Evolutionary conservation across 257 asterid genomes (phyloP).

Genomic region (Solanum virginianum): DNA sequence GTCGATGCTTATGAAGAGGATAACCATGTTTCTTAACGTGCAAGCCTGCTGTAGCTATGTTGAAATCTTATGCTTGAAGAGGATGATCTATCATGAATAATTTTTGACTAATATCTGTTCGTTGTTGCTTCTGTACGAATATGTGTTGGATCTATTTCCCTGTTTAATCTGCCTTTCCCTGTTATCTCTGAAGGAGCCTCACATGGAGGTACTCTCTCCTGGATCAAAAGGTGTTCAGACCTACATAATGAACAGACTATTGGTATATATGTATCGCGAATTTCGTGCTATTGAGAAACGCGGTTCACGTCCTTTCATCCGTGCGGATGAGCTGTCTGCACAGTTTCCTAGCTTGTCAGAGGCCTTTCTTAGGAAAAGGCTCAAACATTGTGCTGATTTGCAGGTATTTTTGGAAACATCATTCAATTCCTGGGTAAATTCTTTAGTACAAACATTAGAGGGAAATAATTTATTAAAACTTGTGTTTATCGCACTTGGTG

Average conservation of each 20-base stretch:
- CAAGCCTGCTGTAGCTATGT: not conserved
- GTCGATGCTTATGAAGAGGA: not conserved
- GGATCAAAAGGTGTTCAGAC: slow-evolving; percentile 77
- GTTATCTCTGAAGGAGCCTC: slow-evolving; percentile 67
- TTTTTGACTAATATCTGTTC: not conserved
- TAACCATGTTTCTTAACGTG: not conserved
- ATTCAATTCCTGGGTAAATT: not conserved
- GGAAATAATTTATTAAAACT: not conserved
- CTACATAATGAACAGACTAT: slow-evolving; percentile 79
- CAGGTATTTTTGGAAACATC: slow-evolving; percentile 38
- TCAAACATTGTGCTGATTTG: slow-evolving; percentile 77
- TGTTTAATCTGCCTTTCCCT: slow-evolving; percentile 6
- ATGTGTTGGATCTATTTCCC: slow-evolving; percentile 2
- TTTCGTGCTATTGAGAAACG: slow-evolving; percentile 75
- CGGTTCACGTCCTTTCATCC: slow-evolving; percentile 70
- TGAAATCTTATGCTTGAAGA: not conserved
- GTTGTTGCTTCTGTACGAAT: not conserved
- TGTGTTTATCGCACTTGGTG: not conserved
- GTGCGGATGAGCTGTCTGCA: slow-evolving; percentile 63
- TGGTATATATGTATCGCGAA: slow-evolving; percentile 84
- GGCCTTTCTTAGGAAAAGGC: slow-evolving; percentile 69
- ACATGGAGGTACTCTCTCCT: slow-evolving; percentile 89
- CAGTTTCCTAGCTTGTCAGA: slow-evolving; percentile 81
- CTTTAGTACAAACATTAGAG: not conserved
- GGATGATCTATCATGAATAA: not conserved